A percentile compares a stretch with the other conserved stretches of the same genome.
Conservation (phyloP, 768 basidiomycete species). For the Mycena crocata region DNA sequence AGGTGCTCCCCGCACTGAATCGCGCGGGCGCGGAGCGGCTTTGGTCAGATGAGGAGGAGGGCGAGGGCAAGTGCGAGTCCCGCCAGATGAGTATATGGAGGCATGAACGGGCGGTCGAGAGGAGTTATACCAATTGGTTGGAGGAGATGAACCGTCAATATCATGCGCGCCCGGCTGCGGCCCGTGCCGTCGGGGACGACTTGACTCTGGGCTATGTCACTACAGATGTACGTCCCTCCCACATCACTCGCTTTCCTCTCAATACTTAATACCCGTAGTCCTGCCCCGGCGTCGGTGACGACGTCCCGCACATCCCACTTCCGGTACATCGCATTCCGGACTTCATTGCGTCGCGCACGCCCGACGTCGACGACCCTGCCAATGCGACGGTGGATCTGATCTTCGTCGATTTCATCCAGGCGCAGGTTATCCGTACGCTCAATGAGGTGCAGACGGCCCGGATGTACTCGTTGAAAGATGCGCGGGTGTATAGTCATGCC, state of each 20-base stretch:
- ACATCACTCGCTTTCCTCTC: not conserved
- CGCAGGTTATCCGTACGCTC: slow-evolving; percentile 51
- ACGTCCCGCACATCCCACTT: slow-evolving; percentile 33
- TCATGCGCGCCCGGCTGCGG: slow-evolving; percentile 34
- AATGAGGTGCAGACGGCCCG: slow-evolving; percentile 54
- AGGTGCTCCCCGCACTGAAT: slow-evolving; percentile 51
- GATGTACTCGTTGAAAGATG: slow-evolving; percentile 46
- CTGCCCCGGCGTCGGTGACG: slow-evolving; percentile 38
- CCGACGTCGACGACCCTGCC: slow-evolving; percentile 47
- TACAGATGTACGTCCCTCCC: slow-evolving; percentile 42
- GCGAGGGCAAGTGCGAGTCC: slow-evolving; percentile 7
- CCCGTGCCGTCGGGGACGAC: slow-evolving; percentile 36
- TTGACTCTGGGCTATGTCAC: slow-evolving; percentile 68
- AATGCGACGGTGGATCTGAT: slow-evolving; percentile 59
- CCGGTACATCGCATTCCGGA: slow-evolving; percentile 25
- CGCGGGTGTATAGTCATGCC: slow-evolving; percentile 15
- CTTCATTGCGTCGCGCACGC: slow-evolving; percentile 40
- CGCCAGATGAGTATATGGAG: slow-evolving; percentile 14
- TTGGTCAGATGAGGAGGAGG: slow-evolving; percentile 16
- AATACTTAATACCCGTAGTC: slow-evolving; percentile 30
- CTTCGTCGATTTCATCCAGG: slow-evolving; percentile 63
- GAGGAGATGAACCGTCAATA: slow-evolving; percentile 49
- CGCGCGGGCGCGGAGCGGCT: slow-evolving; percentile 26
- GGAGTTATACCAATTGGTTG: slow-evolving; percentile 53
- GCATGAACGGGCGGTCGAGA: slow-evolving; percentile 52